A percentile compares a stretch with the other conserved stretches of the same genome.
Evolutionary conservation across 768 basidiomycete genomes (phyloP).

Genomic region (Tephrocybe sp.): DNA sequence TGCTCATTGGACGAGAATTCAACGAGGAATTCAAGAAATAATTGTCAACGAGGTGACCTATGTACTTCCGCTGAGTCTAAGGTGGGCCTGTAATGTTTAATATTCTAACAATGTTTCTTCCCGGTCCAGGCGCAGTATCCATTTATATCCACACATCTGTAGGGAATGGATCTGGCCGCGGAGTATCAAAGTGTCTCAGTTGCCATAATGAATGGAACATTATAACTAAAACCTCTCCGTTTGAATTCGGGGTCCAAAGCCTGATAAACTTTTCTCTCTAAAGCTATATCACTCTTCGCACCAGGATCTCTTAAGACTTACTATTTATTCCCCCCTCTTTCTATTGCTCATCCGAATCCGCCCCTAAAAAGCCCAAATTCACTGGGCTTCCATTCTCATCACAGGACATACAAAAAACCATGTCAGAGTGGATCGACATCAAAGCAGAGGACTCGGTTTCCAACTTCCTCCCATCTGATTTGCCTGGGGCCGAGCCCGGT

Average conservation of each 20-base stretch:
- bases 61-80: conserved; percentile 1
- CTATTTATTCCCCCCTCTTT: conserved; percentile 16
- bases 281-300: conserved; percentile 11
- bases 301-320: conserved; percentile 9
- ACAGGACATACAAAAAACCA: background rate
- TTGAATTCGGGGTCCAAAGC: conserved; percentile 24
- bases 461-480: conserved; percentile 8
- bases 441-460: conserved; percentile 14
- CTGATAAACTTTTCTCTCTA: conserved; percentile 17
- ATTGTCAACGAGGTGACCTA: background rate
- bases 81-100: conserved; percentile 11
- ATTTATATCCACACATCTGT: conserved; percentile 16
- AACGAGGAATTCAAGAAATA: conserved; percentile 59
- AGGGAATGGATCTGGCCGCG: conserved; percentile 14
- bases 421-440: conserved; percentile 16
- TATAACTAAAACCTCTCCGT: conserved; percentile 17
- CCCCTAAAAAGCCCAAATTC: no score
- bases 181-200: conserved; percentile 22
- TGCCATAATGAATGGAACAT: conserved; percentile 19
- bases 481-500: conserved; percentile 8
- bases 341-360: background rate
- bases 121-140: conserved; percentile 17
- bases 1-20: conserved; percentile 93
- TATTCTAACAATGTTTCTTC: conserved; percentile 13
- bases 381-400: background rate